Base-by-base conservation (phyloP, 2,329 filamentous ascomycete genomes). In the Endocalyx cinctus region DNA sequence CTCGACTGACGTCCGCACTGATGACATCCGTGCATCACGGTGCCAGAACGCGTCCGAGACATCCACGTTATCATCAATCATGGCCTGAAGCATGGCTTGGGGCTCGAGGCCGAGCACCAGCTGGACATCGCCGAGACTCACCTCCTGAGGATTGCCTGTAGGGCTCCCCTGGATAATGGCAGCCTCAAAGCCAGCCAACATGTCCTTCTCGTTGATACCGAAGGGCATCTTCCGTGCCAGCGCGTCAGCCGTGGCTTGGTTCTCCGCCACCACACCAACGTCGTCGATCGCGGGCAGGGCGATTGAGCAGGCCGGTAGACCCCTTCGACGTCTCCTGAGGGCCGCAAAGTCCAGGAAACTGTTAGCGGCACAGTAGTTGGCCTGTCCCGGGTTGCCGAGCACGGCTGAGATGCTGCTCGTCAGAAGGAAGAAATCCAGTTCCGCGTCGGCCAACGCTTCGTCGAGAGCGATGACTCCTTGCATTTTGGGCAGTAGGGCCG, bases 301-400 rank as follows among this genome's bases (percentile, higher is more conserved):
- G 12, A 37, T 13, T 0, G 42, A 33, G 7, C 10, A 19, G 11
- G 25, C 38, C 4, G 33, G 11, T 2, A 29, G 15, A 13, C 38
- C 38, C 2, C n/a, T 8, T 3, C 10, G 6, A 5, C 11, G 27
- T 2, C 39, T 29, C 10, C 31, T 17, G 3, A 46, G 41, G 2
- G 43, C 44, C 13, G 55, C 35, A 3, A 39, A 38, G 31, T 59
- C 54, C 8, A 55, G 33, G 39, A 46, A 58, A 14, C 40, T 41
- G 37, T 60, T 60, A 8, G 42, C 55, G 1, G 54, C 51, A 12
- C 41, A 36, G 29, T 60, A 60, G 28, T 52, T 55, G 29, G 37
- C 38, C 33, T 60, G 57, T 3, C 35, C 41, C 1, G 43, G 33
- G 13, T 40, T 43, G 2, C 50, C 55, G 8, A 52, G 25, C 5